Evolutionary conservation across 805 yeast genomes (phyloP).

Genomic region (Wickerhamiella shivajii): DNA sequence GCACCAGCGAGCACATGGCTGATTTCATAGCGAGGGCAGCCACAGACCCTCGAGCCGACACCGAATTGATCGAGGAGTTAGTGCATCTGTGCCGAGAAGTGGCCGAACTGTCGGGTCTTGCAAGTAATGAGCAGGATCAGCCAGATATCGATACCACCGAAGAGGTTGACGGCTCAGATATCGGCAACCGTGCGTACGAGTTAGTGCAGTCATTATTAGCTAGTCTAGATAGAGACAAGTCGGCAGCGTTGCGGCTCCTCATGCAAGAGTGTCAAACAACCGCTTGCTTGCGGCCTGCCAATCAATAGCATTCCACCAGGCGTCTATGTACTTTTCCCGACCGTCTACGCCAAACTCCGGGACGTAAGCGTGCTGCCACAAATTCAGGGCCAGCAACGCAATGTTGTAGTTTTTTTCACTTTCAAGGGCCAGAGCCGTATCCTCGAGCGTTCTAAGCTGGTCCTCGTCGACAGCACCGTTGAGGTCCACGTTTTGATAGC

Average conservation of each 20-base stretch:
- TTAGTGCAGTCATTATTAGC: constrained; percentile 6
- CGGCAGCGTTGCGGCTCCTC: constrained; percentile 1
- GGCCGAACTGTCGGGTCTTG: too few relatives aligned
- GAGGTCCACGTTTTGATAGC: constrained; percentile 58
- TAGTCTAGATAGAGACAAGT: constrained; percentile 1
- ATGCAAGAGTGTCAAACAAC: constrained; percentile 14
- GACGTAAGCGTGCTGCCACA: constrained; percentile 84
- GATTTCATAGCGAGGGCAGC: too few relatives aligned
- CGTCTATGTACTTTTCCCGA: constrained; percentile 53
- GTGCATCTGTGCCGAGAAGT: too few relatives aligned
- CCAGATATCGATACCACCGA: too few relatives aligned
- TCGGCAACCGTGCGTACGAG: constrained; percentile 3
- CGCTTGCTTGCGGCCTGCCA: constrained; percentile 40
- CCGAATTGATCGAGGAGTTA: too few relatives aligned
- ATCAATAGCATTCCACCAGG: constrained; percentile 64
- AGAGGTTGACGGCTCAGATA: too few relatives aligned
- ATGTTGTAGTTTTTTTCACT: constrained; percentile 26
- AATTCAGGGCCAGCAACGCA: constrained; percentile 62
- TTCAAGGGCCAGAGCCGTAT: constrained; percentile 27
- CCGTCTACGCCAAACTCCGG: constrained; percentile 72
- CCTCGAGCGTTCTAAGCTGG: constrained; percentile 34
- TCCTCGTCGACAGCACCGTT: constrained; percentile 51
- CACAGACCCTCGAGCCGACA: too few relatives aligned
- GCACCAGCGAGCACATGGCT: too few relatives aligned
- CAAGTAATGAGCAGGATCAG: too few relatives aligned